Evolutionary conservation across 805 yeast species (phyloP).

Genomic region (Candida broadrunensis): DNA sequence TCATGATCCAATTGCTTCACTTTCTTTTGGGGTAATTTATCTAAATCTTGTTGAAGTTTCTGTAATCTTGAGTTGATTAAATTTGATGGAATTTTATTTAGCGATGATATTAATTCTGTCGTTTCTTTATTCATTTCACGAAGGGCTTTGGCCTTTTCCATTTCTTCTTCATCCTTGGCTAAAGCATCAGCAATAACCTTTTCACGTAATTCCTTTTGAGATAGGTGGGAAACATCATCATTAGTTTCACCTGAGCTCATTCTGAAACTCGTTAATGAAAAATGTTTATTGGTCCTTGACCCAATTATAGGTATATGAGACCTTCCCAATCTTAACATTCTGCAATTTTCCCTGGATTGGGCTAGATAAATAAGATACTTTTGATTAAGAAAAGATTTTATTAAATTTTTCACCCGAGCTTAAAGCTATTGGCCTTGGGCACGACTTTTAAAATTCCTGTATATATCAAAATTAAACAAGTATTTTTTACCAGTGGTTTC

Average conservation of each 20-base stretch:
- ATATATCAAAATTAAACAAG: too few relatives aligned
- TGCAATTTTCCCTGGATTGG: too few relatives aligned
- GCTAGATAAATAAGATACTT: too few relatives aligned
- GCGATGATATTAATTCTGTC: constrained; percentile 21
- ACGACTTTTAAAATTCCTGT: too few relatives aligned
- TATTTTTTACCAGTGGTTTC: too few relatives aligned
- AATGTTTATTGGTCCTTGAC: constrained; percentile 1
- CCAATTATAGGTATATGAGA: background rate
- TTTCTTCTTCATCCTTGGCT: constrained; percentile 42
- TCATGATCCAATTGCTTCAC: constrained; percentile 39
- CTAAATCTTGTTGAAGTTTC: constrained; percentile 28
- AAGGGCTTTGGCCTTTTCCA: constrained; percentile 29
- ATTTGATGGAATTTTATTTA: constrained; percentile 32
- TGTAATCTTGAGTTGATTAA: constrained; percentile 26
- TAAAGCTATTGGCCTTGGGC: background rate
- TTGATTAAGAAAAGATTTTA: too few relatives aligned
- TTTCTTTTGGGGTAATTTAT: constrained; percentile 25
- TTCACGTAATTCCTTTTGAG: constrained; percentile 34
- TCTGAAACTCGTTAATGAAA: background rate
- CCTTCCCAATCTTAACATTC: constrained; percentile 2
- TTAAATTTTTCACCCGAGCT: too few relatives aligned
- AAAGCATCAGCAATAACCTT: constrained; percentile 40
- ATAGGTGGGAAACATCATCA: background rate
- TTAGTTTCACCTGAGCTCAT: background rate
- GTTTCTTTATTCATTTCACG: constrained; percentile 30